Percentiles rank a stretch among this genome's conserved stretches.
Conservation (phyloP, 1,139 yeast genomes). For the Diutina siamensis region DNA sequence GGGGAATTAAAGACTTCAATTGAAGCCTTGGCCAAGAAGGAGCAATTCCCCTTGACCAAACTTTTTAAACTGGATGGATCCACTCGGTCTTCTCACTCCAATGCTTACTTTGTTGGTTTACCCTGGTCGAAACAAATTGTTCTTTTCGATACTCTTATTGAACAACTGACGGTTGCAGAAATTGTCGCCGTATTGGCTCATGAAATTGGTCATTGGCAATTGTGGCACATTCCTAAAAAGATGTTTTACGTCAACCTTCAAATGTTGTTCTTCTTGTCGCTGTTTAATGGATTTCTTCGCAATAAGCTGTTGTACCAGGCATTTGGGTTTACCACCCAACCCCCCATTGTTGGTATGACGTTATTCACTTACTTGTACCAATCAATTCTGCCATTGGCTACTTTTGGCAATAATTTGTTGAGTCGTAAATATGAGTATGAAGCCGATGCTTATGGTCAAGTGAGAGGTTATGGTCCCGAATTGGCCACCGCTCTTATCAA, state of each 20-base stretch:
- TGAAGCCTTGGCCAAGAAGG: slow-evolving; percentile 63
- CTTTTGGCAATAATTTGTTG: slow-evolving; percentile 55
- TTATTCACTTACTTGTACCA: slow-evolving; percentile 63
- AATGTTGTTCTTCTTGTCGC: slow-evolving; percentile 49
- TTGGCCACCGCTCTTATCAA: slow-evolving; percentile 65
- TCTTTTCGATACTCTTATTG: slow-evolving; percentile 78
- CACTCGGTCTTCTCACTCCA: slow-evolving; percentile 88
- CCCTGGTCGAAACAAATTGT: slow-evolving; percentile 97
- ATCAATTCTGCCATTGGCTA: slow-evolving; percentile 63
- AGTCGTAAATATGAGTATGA: slow-evolving; percentile 85
- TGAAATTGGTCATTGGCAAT: slow-evolving; percentile 96
- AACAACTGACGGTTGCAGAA: slow-evolving; percentile 64
- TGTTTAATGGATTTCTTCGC: slow-evolving; percentile 69
- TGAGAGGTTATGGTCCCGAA: slow-evolving; percentile 57
- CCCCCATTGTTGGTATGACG: slow-evolving; percentile 70
- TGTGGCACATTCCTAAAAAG: slow-evolving; percentile 71
- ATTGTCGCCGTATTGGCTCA: slow-evolving; percentile 93
- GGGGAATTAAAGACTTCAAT: slow-evolving; percentile 80
- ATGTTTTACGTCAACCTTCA: slow-evolving; percentile 54
- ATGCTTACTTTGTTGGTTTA: slow-evolving; percentile 89
- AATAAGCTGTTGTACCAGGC: slow-evolving; percentile 67
- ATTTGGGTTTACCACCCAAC: slow-evolving; percentile 65
- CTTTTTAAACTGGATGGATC: slow-evolving; percentile 90
- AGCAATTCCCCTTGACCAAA: slow-evolving; percentile 76
- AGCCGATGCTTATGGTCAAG: slow-evolving; percentile 79